Conservation (phyloP, 768 basidiomycete species). For the Gloeopeniophorella convolvens region DNA sequence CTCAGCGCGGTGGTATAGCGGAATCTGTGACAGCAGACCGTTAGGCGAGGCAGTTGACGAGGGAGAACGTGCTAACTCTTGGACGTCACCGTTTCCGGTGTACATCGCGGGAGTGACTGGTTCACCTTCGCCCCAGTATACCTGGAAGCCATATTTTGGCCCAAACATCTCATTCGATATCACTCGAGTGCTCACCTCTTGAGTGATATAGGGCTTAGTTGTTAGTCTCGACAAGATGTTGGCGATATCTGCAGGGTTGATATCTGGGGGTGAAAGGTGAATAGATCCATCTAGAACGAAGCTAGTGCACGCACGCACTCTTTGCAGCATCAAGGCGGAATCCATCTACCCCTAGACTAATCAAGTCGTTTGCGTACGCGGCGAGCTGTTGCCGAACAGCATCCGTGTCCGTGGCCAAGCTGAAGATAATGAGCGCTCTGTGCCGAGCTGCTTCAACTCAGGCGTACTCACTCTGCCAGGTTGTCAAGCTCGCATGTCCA, state of each 20-base stretch:
- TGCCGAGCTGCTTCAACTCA: neutral
- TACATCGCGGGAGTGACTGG: constrained; percentile 53
- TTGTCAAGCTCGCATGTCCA: constrained; percentile 33
- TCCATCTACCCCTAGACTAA: constrained; percentile 57
- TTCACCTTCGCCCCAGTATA: constrained; percentile 42
- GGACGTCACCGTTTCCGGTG: constrained; percentile 51
- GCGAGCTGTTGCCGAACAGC: constrained; percentile 52
- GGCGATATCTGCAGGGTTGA: constrained; percentile 43
- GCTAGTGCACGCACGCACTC: constrained; percentile 31
- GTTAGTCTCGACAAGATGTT: constrained; percentile 45
- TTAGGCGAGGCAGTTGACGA: neutral
- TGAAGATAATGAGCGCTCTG: constrained; percentile 19
- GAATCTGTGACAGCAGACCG: constrained; percentile 32
- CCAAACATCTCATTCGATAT: neutral
- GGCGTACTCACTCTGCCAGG: constrained; percentile 36
- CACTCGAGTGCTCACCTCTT: constrained; percentile 36
- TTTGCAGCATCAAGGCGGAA: constrained; percentile 61
- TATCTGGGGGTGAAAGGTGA: constrained; percentile 35
- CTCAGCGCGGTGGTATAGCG: constrained; percentile 49
- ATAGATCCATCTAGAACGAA: neutral
- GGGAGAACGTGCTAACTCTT: constrained; percentile 38
- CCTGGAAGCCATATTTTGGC: constrained; percentile 9
- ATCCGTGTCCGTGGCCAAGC: constrained; percentile 56
- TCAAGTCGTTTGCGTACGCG: constrained; percentile 50
- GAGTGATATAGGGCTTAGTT: constrained; percentile 48